A percentile compares a stretch with the other conserved stretches of the same genome.
Evolutionary conservation across 768 basidiomycete species (phyloP).

Genomic region (Boletus barrowsii): DNA sequence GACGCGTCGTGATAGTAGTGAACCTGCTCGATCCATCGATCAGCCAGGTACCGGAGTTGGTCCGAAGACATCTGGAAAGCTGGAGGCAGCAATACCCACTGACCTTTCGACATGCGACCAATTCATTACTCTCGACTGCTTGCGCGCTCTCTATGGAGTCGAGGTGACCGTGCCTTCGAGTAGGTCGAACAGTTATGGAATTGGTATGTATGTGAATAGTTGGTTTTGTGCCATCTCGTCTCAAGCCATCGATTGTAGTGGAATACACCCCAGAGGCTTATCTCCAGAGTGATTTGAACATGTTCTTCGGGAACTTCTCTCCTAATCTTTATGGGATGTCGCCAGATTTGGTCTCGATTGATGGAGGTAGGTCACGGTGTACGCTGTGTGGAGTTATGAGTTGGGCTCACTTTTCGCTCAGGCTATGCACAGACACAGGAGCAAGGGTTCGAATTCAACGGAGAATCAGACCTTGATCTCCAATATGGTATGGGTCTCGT

Average conservation of each 20-base stretch:
- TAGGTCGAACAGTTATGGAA: constrained; percentile 32
- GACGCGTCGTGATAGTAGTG: constrained; percentile 6
- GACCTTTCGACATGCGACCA: constrained; percentile 21
- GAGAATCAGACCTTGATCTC: constrained; percentile 32
- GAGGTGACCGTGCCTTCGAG: constrained; percentile 22
- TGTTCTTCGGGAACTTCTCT: constrained; percentile 28
- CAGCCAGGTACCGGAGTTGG: constrained; percentile 6
- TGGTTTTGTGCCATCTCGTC: not conserved
- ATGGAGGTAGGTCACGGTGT: constrained; percentile 34
- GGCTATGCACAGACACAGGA: constrained; percentile 30
- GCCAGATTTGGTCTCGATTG: constrained; percentile 33
- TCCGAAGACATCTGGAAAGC: constrained; percentile 17
- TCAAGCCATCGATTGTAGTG: constrained; percentile 14
- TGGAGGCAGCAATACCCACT: constrained; percentile 1
- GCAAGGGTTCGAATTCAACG: constrained; percentile 2
- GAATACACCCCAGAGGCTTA: constrained; percentile 36
- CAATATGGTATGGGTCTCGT: constrained; percentile 18
- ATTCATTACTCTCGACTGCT: constrained; percentile 31
- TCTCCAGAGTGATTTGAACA: constrained; percentile 28
- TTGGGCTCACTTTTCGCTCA: constrained; percentile 6
- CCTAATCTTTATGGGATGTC: constrained; percentile 19
- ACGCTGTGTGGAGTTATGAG: not conserved
- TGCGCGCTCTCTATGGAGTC: constrained; percentile 26
- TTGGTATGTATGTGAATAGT: constrained; percentile 24
- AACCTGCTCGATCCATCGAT: constrained; percentile 13